A percentile compares a stretch with the other conserved stretches of the same genome.
Evolutionary conservation across 140 eudicot species (phyloP).

Genomic region (Flaveria floridana): DNA sequence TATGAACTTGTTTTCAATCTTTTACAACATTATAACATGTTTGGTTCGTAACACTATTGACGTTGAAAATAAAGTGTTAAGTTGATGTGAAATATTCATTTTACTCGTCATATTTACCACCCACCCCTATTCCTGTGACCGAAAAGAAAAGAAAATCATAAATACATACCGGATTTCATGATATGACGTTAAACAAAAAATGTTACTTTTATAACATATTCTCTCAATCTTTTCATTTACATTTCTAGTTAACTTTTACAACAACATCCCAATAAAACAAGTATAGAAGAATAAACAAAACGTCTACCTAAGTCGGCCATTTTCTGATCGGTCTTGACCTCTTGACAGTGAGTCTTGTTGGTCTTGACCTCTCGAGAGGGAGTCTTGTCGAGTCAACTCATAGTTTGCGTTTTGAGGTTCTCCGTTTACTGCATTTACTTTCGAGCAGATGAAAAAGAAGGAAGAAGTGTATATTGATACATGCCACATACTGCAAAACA

Average conservation of each 20-base stretch:
- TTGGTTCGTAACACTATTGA: no score
- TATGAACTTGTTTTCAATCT: no score
- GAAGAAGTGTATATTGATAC: slow-evolving; percentile 73
- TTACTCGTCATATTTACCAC: no score
- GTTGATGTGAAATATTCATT: not conserved
- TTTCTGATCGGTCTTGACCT: slow-evolving; percentile 33
- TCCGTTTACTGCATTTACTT: slow-evolving; percentile 45
- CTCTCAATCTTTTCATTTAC: slow-evolving; percentile 20
- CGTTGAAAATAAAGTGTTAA: no score
- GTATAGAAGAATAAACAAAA: slow-evolving; percentile 3
- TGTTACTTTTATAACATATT: slow-evolving; percentile 3
- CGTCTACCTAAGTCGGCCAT: slow-evolving; percentile 22
- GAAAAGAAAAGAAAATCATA: not conserved
- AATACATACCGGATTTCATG: not conserved
- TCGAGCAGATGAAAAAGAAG: slow-evolving; percentile 84
- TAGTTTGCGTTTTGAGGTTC: slow-evolving; percentile 39
- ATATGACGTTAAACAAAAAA: not conserved
- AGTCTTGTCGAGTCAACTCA: slow-evolving; percentile 75
- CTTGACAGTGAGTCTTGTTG: slow-evolving; percentile 63
- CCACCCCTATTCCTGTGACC: no score
- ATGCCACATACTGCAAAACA: slow-evolving; percentile 83
- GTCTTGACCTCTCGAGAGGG: slow-evolving; percentile 43
- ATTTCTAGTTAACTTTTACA: slow-evolving; percentile 21
- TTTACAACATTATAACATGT: no score
- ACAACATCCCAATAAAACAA: slow-evolving; percentile 12